phyloP scores from a whole-genome alignment of 306 rosid genomes.

The Sphenostylis stenocarpa region DNA sequence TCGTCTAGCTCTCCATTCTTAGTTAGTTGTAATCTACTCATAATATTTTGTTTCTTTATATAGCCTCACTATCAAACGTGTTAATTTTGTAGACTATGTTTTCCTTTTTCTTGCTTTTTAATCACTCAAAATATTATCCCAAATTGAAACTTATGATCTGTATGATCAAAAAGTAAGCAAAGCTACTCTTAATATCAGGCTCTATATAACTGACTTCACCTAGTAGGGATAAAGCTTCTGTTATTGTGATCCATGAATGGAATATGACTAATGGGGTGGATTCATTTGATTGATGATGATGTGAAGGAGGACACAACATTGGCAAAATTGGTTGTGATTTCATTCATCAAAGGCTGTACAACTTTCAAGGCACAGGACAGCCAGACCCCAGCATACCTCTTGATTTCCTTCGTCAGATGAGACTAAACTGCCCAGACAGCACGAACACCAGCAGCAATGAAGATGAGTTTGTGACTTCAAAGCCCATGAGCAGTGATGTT shows the following conservation, averaged over 20 bases:
- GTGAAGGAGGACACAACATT: constrained; percentile 85
- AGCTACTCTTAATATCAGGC: not conserved
- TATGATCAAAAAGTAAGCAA: not conserved
- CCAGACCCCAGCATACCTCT: constrained; percentile 68
- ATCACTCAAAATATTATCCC: not conserved
- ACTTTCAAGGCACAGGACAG: constrained; percentile 67
- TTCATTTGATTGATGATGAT: constrained; percentile 25
- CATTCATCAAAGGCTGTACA: constrained; percentile 57
- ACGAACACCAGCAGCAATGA: constrained; percentile 5
- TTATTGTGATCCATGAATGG: not conserved
- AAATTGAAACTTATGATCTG: not conserved
- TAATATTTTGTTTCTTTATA: not conserved
- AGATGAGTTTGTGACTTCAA: constrained; percentile 10
- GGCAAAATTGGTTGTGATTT: constrained; percentile 79
- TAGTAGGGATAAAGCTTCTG: not conserved
- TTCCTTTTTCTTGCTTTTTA: not conserved
- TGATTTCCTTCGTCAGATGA: constrained; percentile 59
- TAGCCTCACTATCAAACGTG: not conserved
- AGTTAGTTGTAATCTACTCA: not conserved
- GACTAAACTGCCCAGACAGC: constrained; percentile 45
- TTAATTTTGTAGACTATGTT: not conserved
- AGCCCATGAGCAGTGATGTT: constrained; percentile 8
- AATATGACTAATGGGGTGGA: not conserved
- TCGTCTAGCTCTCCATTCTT: not conserved
- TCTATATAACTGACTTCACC: not conserved